A percentile compares a stretch with the other conserved stretches of the same genome.
phyloP scores from a whole-genome alignment of 2,329 filamentous ascomycete genomes.

The Penicillium fuscoglaucum region DNA sequence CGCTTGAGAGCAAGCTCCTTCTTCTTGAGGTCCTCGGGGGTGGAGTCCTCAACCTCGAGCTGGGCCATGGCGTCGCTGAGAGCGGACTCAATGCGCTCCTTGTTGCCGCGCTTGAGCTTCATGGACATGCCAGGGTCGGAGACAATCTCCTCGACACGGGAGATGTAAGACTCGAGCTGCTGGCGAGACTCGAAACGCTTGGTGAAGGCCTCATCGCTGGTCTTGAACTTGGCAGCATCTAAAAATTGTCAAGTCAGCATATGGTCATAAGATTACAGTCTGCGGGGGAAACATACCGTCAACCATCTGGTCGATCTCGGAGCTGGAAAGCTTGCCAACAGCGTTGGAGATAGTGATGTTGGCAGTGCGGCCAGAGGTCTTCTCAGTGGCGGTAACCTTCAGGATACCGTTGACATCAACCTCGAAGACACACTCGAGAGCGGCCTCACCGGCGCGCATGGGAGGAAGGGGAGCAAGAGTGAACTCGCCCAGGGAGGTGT shows the following conservation, averaged over 20 bases:
- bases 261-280: background rate
- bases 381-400: slow-evolving; percentile 98
- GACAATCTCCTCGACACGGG: slow-evolving; percentile 97
- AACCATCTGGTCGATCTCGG: slow-evolving; percentile 98
- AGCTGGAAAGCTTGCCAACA: slow-evolving; percentile 92
- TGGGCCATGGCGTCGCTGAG: slow-evolving; percentile 97
- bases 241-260: slow-evolving; percentile 17
- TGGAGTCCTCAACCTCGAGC: slow-evolving; percentile 91
- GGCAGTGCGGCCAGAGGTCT: slow-evolving; percentile 94
- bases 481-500: slow-evolving; percentile 97
- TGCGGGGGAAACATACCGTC: slow-evolving; percentile 56
- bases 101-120: slow-evolving; percentile 98
- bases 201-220: slow-evolving; percentile 95
- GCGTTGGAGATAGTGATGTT: slow-evolving; percentile 99
- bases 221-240: slow-evolving; percentile 98
- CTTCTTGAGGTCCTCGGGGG: slow-evolving; percentile 97
- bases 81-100: slow-evolving; percentile 98
- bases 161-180: slow-evolving; percentile 98
- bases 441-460: slow-evolving; percentile 91
- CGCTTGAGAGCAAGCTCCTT: slow-evolving; percentile 98
- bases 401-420: slow-evolving; percentile 99
- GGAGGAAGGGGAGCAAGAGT: slow-evolving; percentile 83
- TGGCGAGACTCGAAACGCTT: slow-evolving; percentile 99
- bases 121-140: slow-evolving; percentile 93
- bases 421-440: slow-evolving; percentile 97